Evolutionary conservation across 1,139 yeast genomes (phyloP).

Genomic region (Blastobotrys raffinosifermentans): DNA sequence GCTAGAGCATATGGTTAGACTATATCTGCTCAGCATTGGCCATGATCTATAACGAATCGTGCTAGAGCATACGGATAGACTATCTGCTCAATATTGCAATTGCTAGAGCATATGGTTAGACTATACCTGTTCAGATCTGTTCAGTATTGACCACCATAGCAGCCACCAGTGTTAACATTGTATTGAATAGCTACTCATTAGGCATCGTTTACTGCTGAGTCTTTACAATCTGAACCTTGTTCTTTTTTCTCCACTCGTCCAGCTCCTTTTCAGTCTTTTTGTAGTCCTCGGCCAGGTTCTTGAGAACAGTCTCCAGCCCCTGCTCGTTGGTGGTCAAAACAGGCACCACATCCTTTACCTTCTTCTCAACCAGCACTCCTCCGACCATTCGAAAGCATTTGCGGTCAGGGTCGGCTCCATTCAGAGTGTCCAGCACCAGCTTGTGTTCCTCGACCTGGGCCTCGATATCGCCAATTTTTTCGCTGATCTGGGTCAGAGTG

Average conservation of each 20-base stretch:
- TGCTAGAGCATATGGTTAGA: too few species aligned
- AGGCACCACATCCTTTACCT: slow-evolving; percentile 69
- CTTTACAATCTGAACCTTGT: slow-evolving; percentile 39
- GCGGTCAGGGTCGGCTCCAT: slow-evolving; percentile 49
- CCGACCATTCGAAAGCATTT: slow-evolving; percentile 93
- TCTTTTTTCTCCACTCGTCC: slow-evolving; percentile 37
- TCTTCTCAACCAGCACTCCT: slow-evolving; percentile 81
- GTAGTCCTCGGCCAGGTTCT: slow-evolving; percentile 32
- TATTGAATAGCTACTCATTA: too few species aligned
- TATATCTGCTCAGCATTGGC: too few species aligned
- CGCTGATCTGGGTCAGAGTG: slow-evolving; percentile 32
- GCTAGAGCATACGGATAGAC: too few species aligned
- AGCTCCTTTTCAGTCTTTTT: slow-evolving; percentile 33
- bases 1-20: too few species aligned
- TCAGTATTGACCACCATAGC: too few species aligned
- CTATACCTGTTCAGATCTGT: too few species aligned
- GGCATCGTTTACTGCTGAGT: too few species aligned
- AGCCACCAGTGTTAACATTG: too few species aligned
- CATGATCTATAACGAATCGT: too few species aligned
- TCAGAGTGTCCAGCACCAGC: slow-evolving; percentile 42
- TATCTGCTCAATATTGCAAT: too few species aligned
- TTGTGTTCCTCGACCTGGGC: slow-evolving; percentile 39
- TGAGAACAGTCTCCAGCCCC: slow-evolving; percentile 34
- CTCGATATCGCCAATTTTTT: slow-evolving; percentile 39
- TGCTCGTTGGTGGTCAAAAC: slow-evolving; percentile 56